A percentile compares a stretch with the other conserved stretches of the same genome.
Evolutionary conservation across 192 early-diverging fungal genomes (phyloP).

Genomic region (Podila epigama): DNA sequence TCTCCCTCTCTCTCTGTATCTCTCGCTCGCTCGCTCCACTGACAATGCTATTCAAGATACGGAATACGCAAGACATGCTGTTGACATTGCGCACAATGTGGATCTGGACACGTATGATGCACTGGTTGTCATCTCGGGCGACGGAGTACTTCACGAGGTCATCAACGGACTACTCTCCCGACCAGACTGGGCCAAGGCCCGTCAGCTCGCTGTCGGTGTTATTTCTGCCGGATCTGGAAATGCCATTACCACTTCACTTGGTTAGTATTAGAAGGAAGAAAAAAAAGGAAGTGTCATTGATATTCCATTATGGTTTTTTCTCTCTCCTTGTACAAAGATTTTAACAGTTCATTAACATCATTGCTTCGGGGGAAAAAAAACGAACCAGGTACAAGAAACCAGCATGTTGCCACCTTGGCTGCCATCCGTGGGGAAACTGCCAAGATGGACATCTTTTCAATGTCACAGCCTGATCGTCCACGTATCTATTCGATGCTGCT

Average conservation of each 20-base stretch:
- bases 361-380: too few relatives aligned
- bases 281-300: too few relatives aligned
- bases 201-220: constrained; percentile 35
- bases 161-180: constrained; percentile 56
- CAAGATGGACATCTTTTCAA: constrained; percentile 64
- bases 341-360: too few relatives aligned
- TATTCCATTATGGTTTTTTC: too few relatives aligned
- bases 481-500: constrained; percentile 60
- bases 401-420: constrained; percentile 54
- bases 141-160: constrained; percentile 59
- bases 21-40: too few relatives aligned
- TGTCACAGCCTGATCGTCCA: constrained; percentile 49
- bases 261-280: too few relatives aligned
- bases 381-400: constrained; percentile 21
- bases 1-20: too few relatives aligned
- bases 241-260: constrained; percentile 52
- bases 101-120: constrained; percentile 19
- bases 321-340: too few relatives aligned
- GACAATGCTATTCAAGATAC: constrained; percentile 31
- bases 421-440: constrained; percentile 55
- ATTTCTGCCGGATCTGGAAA: constrained; percentile 59
- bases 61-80: constrained; percentile 28
- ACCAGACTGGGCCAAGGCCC: constrained; percentile 17
- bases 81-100: constrained; percentile 39
- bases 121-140: constrained; percentile 44